Conservation (phyloP, 1,139 yeast species). For the Pichia inconspicua region DNA sequence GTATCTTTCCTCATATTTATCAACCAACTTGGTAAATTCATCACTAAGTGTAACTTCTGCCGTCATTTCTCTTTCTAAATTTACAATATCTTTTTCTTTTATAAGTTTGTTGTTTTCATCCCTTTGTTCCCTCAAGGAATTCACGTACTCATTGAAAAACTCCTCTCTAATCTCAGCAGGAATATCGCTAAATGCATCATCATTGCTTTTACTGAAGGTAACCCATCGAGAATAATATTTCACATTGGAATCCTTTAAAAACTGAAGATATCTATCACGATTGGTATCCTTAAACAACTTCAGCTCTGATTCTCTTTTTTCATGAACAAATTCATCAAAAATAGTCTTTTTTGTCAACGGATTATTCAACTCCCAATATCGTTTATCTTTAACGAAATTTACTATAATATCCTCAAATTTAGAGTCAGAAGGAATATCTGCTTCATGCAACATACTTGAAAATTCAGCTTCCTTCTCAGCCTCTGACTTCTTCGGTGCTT, state of each 20-base stretch:
- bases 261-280: conserved; percentile 43
- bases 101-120: conserved; percentile 28
- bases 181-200: conserved; percentile 57
- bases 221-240: conserved; percentile 62
- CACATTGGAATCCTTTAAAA: conserved; percentile 41
- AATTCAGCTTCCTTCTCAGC: conserved; percentile 34
- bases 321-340: conserved; percentile 58
- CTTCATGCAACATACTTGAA: conserved; percentile 42
- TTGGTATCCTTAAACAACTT: conserved; percentile 50
- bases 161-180: conserved; percentile 48
- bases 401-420: conserved; percentile 63
- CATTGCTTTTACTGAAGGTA: conserved; percentile 41
- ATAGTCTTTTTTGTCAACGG: conserved; percentile 51
- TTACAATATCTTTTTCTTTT: conserved; percentile 43
- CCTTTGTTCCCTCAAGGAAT: conserved; percentile 34
- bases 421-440: conserved; percentile 65
- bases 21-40: conserved; percentile 18
- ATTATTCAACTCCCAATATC: conserved; percentile 64
- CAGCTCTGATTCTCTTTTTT: conserved; percentile 48
- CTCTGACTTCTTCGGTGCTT: not conserved
- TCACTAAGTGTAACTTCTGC: conserved; percentile 19
- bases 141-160: conserved; percentile 45
- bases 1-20: conserved; percentile 33
- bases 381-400: conserved; percentile 48
- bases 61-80: conserved; percentile 38